Percentiles rank a stretch among this genome's conserved stretches.
Evolutionary conservation across 495 filamentous ascomycete species (phyloP).

Genomic region (Neurospora sp.): DNA sequence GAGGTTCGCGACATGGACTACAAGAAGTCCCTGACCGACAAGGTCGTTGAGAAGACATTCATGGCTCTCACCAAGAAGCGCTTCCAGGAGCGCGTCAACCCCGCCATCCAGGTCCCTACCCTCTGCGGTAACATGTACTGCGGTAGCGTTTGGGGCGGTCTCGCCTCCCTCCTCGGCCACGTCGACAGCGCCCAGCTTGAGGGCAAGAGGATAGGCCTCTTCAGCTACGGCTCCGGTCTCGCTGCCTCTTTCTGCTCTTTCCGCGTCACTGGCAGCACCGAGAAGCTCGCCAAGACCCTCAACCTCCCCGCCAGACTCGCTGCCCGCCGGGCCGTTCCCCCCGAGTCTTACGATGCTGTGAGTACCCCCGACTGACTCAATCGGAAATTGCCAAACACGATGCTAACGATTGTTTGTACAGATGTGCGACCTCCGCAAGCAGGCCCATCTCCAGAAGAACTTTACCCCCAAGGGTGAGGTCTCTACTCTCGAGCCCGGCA

Average conservation of each 20-base stretch:
- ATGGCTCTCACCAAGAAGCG: constrained; percentile 93
- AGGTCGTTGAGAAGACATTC: constrained; percentile 90
- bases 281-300: constrained; percentile 64
- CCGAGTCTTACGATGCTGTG: constrained; percentile 80
- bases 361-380: constrained; percentile 18
- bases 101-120: constrained; percentile 76
- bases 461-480: constrained; percentile 68
- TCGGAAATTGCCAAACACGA: not conserved
- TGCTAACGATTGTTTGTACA: constrained; percentile 23
- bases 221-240: constrained; percentile 91
- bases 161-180: constrained; percentile 67
- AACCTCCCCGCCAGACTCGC: constrained; percentile 71
- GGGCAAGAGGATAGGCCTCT: constrained; percentile 82
- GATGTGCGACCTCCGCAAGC: constrained; percentile 91
- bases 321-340: constrained; percentile 53
- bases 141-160: constrained; percentile 82
- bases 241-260: constrained; percentile 85
- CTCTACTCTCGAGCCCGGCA: constrained; percentile 66
- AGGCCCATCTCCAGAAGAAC: constrained; percentile 87
- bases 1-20: constrained; percentile 83
- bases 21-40: constrained; percentile 76
- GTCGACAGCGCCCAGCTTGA: constrained; percentile 55
- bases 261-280: constrained; percentile 69
- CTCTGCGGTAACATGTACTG: constrained; percentile 99
- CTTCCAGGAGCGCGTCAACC: constrained; percentile 79